Percentiles rank a stretch among this genome's conserved stretches.
Conservation (phyloP, 352 stramenopile genomes). For the Phytophthora rubi region DNA sequence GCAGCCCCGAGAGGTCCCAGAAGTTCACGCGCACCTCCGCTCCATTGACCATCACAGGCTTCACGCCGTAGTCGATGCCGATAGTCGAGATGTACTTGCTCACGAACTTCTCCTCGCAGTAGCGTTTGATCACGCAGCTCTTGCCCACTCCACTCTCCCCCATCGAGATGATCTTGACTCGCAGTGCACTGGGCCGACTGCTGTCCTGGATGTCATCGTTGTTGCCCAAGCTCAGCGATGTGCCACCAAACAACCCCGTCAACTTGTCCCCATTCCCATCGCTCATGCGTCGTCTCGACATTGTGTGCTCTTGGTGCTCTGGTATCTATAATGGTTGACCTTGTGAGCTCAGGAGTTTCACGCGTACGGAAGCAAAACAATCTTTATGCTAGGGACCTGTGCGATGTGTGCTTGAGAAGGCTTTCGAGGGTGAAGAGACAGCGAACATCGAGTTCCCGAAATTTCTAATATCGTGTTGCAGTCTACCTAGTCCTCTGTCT, state of each 20-base stretch:
- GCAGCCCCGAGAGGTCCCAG: conserved; percentile 92
- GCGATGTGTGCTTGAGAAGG: no score
- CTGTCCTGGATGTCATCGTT: conserved; percentile 40
- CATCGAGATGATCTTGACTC: conserved; percentile 96
- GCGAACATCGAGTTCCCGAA: no score
- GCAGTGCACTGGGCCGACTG: conserved; percentile 50
- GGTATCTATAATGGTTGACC: conserved; percentile 12
- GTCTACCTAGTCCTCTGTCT: conserved; percentile 23
- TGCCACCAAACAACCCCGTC: conserved; percentile 26
- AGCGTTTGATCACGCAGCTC: conserved; percentile 96
- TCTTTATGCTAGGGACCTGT: background rate
- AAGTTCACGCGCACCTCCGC: conserved; percentile 93
- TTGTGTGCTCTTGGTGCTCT: background rate
- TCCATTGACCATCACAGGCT: conserved; percentile 80
- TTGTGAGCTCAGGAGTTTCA: conserved; percentile 14
- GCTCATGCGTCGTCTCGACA: conserved; percentile 43
- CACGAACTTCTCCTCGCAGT: conserved; percentile 96
- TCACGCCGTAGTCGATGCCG: conserved; percentile 96
- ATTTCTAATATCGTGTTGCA: conserved; percentile 18
- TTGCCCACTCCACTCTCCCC: conserved; percentile 91
- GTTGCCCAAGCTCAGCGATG: conserved; percentile 34
- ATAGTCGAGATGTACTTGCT: conserved; percentile 97
- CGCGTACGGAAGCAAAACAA: background rate
- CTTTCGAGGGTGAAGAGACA: no score
- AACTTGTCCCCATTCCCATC: conserved; percentile 80